Conservation (phyloP, 129 eudicot genomes). For the Pittosporum tobira region DNA sequence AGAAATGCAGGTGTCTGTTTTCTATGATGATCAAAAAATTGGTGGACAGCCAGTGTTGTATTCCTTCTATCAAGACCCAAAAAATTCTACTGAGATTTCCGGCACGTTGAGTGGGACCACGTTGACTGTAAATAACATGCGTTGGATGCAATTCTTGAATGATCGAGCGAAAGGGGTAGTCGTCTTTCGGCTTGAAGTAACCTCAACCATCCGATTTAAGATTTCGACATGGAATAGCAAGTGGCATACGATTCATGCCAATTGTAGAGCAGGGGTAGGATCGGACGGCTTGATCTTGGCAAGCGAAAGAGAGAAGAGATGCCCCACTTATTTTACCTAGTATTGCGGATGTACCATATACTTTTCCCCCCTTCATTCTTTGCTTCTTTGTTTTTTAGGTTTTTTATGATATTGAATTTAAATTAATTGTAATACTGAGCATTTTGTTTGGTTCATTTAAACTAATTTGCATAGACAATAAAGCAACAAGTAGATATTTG, state of each 20-base stretch:
- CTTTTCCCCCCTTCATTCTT: too few species aligned
- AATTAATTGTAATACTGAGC: too few species aligned
- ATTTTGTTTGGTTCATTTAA: too few species aligned
- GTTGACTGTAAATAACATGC: slow-evolving; percentile 26
- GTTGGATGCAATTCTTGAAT: slow-evolving; percentile 46
- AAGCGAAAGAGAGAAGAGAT: slow-evolving; percentile 30
- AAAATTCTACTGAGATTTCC: slow-evolving; percentile 36
- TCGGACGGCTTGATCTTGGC: slow-evolving; percentile 56
- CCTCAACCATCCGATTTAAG: slow-evolving; percentile 64
- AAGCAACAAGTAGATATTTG: too few species aligned
- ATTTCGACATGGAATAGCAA: slow-evolving; percentile 53
- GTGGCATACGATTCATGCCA: slow-evolving; percentile 65
- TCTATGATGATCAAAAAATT: slow-evolving; percentile 36
- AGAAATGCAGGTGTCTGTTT: slow-evolving; percentile 32
- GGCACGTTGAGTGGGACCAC: slow-evolving; percentile 47
- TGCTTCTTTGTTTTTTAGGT: too few species aligned
- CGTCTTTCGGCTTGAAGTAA: slow-evolving; percentile 40
- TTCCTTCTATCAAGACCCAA: slow-evolving; percentile 64
- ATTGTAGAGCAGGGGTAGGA: slow-evolving; percentile 56
- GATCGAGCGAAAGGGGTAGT: slow-evolving; percentile 45
- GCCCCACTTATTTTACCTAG: slow-evolving; percentile 63
- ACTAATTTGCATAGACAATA: too few species aligned
- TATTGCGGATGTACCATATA: not conserved
- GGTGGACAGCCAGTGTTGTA: slow-evolving; percentile 34
- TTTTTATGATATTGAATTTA: too few species aligned